Evolutionary conservation across 2,329 filamentous ascomycete genomes (phyloP).

Genomic region (Neopestalotiopsis sp.): DNA sequence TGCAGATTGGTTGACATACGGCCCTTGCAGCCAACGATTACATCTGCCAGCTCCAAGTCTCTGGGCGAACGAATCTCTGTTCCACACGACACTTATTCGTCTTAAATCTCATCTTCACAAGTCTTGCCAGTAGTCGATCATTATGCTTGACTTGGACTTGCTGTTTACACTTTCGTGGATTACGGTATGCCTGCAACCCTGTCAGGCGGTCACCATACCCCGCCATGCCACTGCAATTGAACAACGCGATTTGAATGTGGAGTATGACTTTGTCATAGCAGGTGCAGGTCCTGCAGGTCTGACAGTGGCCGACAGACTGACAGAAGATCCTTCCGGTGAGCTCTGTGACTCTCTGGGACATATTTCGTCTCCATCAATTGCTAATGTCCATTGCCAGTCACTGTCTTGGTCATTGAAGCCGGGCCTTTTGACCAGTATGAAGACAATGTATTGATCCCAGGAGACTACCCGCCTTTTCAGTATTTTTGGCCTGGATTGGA

Average conservation of each 20-base stretch:
- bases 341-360: too few species aligned
- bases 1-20: background rate
- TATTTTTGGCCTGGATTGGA: conserved; percentile 20
- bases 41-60: background rate
- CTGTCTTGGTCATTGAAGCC: conserved; percentile 3
- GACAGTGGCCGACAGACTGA: conserved; percentile 24
- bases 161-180: background rate
- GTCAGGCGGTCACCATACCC: conserved; percentile 2
- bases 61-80: background rate
- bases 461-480: conserved; percentile 18
- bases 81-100: too few species aligned
- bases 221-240: background rate
- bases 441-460: conserved; percentile 22
- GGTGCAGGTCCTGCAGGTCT: conserved; percentile 25
- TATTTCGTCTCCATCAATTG: background rate
- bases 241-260: background rate
- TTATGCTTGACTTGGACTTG: background rate
- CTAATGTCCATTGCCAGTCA: background rate
- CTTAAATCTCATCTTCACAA: too few species aligned
- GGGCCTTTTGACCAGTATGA: conserved; percentile 23
- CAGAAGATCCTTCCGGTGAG: conserved; percentile 20
- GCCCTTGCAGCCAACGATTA: background rate
- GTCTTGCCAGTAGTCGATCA: background rate
- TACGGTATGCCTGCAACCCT: background rate
- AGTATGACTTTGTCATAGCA: conserved; percentile 25